Evolutionary conservation across 805 yeast genomes (phyloP), one percentile per base, ranked within the genome.

Genomic region (Candida gorgasii): DNA sequence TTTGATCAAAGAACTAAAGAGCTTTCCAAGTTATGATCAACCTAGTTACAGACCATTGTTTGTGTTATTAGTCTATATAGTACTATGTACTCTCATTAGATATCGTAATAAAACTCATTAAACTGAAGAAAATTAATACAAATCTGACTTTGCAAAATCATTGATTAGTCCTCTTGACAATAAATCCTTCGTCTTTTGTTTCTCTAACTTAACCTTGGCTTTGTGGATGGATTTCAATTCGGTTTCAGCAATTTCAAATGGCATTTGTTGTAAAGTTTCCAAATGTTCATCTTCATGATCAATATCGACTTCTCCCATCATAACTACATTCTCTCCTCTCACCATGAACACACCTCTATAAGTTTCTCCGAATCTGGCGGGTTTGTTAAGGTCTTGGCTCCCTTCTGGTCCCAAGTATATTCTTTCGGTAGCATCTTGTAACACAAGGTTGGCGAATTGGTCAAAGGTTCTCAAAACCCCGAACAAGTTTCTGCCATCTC

Each of bases 401-500:
- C 50, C 57, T 18, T 57, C 57, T 27, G 51, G 50, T 16, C 61
- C 63, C 50, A 84, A 70, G 59, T 86, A 86, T 53, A 89, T 79
- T 62, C 97, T 79, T 62, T 93, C 98, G 36, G 82, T 71, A 13
- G 96, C 82, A 60, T 90, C 96, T 65, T 93, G 98, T 48, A 93
- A 72, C 29, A 93, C 96, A 56, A 93, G 73, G 65, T 92, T 92
- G 46, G 95, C 90, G 62, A 84, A 93, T 64, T 92, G 97, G 67
- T 93, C 99, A 63, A 92, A 93, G 2, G 97, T 89, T 63, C 99
- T 78, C 51, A 93, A 72, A 17, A 90, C 86, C 13, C 99, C 99
- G 58, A 87, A 83, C 23, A 92, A 67, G 49, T 83, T 81, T 51
- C 92, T 78, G 28, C 98, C 98, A 62, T 92, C 98, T 57, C 96